Conservation (phyloP, 441 rosid species). For the Croton setiger region DNA sequence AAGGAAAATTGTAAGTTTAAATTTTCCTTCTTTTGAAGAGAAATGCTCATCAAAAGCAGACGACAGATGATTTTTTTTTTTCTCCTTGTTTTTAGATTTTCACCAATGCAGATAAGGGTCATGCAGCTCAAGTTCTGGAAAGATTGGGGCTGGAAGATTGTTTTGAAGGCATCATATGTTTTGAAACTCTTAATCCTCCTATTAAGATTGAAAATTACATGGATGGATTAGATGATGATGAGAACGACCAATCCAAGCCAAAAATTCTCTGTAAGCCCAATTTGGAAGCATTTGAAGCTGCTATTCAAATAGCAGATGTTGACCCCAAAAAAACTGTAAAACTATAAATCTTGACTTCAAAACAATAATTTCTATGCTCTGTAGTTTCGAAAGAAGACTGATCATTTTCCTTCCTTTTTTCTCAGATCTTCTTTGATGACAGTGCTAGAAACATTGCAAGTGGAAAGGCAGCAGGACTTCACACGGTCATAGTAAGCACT, state of each 20-base stretch:
- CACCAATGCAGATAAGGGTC: conserved; percentile 79
- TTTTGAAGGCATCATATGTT: conserved; percentile 86
- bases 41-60: neutral
- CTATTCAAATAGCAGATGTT: conserved; percentile 65
- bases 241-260: conserved; percentile 29
- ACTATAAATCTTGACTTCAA: conserved; percentile 2
- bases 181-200: conserved; percentile 74
- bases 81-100: conserved; percentile 54
- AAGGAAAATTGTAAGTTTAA: conserved; percentile 58
- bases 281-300: conserved; percentile 59
- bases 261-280: conserved; percentile 79
- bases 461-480: conserved; percentile 72
- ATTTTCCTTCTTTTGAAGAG: neutral
- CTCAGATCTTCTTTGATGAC: conserved; percentile 88
- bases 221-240: conserved; percentile 27
- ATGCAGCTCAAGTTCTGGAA: conserved; percentile 58
- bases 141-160: conserved; percentile 83
- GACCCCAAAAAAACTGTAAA: conserved; percentile 78
- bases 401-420: conserved; percentile 2
- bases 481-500: conserved; percentile 67
- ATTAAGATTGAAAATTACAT: conserved; percentile 5
- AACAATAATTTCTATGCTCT: neutral
- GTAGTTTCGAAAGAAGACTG: neutral
- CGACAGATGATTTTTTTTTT: neutral
- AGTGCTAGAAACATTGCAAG: conserved; percentile 78